Evolutionary conservation across 2,329 filamentous ascomycete genomes (phyloP).

Genomic region (Alternaria arbusti): DNA sequence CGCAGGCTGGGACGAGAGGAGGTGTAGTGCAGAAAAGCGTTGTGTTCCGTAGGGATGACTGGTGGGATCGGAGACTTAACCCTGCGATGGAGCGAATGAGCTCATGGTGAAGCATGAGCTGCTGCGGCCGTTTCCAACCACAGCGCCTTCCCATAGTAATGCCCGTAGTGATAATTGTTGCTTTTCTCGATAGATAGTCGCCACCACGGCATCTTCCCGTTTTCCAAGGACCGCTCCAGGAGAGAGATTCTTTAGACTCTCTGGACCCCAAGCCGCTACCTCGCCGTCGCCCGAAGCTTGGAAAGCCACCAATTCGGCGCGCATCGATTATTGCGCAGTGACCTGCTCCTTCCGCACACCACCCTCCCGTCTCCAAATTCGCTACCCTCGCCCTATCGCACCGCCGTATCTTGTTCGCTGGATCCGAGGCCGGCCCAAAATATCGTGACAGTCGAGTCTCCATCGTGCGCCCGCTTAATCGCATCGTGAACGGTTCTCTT

Average conservation of each 20-base stretch:
- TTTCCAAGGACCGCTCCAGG: neutral
- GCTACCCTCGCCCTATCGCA: conserved; percentile 12
- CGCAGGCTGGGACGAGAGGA: conserved; percentile 11
- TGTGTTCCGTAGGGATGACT: conserved; percentile 9
- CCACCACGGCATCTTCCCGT: neutral
- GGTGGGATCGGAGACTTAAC: neutral
- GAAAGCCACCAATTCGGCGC: conserved; percentile 14
- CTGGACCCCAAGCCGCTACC: neutral
- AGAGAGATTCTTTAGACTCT: neutral
- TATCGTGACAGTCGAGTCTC: conserved; percentile 2
- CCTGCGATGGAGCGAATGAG: conserved; percentile 13
- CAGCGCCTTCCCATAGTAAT: neutral
- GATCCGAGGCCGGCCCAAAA: neutral
- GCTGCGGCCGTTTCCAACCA: neutral
- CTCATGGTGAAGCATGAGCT: neutral
- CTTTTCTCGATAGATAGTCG: neutral
- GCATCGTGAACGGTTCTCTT: conserved; percentile 22
- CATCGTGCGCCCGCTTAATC: conserved; percentile 2
- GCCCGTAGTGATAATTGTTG: neutral
- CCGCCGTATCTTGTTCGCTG: conserved; percentile 10
- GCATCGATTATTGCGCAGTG: conserved; percentile 19
- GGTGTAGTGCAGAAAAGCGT: conserved; percentile 1
- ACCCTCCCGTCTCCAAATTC: conserved; percentile 17
- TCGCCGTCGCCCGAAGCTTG: neutral
- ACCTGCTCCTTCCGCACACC: conserved; percentile 27